Evolutionary conservation across 1,284 basidiomycete genomes (phyloP), one percentile per base, ranked within the genome.

Genomic region (Boletus semigastroideus): DNA sequence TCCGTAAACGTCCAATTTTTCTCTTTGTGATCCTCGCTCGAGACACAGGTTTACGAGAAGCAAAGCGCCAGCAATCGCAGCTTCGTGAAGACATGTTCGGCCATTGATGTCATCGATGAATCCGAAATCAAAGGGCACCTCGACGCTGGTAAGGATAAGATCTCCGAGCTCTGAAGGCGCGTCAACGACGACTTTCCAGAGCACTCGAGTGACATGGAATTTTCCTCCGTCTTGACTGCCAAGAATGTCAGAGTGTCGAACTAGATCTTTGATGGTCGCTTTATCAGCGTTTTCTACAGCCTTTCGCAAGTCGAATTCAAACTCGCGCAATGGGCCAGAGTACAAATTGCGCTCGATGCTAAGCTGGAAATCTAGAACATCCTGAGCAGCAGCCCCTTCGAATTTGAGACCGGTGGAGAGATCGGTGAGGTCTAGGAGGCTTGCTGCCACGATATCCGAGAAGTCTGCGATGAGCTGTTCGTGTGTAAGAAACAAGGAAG

Each of bases 31-130:
- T 22, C 82, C 82, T 49, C 87, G 85, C 47, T 82, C 76, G 22
- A 98, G 80, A 68, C 94, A 98, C 19, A 95, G 73, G 55, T 84
- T 74, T 45, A 95, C 92, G 38, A 99, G 80, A n/a, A 85, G 79
- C 22, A 87, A 72, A 16, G 84, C 81, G 10, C 96, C 96, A 9
- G 87, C 85, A 47, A 94, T 92, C 11, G 93, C 87, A 3, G 93
- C 92, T 68, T 96, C 92, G 67, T 99, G 97, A n/a, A 99, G 80
- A 58, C 92, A 93, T 1, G 90, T 95, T 28, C 97, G 84, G 31
- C 91, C 92, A 68, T 98, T 99, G 77, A 99, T 99, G 64, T 98
- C 94, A 68, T 99, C 97, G 39, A 98, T 80, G 65, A 94, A 98
- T 46, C 78, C 77, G 68, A 92, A 98, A 72, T 98, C 92, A 64